Evolutionary conservation across 208 protist genomes (phyloP), one percentile per base, ranked within the genome.

Genomic region (Acanthamoeba castellanii): DNA sequence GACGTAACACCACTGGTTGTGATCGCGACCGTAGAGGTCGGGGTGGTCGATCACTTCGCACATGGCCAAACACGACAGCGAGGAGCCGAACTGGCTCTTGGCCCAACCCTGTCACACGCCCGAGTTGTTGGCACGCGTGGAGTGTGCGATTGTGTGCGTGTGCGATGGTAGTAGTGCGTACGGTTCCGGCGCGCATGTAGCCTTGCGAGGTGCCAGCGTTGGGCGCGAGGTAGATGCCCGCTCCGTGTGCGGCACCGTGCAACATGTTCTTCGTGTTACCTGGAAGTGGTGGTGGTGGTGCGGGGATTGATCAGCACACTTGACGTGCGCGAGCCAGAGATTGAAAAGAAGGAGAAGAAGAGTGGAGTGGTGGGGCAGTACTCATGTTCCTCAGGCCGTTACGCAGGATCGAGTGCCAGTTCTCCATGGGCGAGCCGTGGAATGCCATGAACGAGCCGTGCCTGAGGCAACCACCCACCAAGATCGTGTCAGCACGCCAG

Each of bases 371-470:
- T 11, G 14, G 50, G 14, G 50, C 5, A 8, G 57, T 37, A 92
- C 85, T 92, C 85, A 92, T 92, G 85, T 97, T 97, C 8, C 66
- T 27, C 45, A 97, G 66, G 27, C 96, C 96, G 30, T 95, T 95
- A n/a, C 96, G 82, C 32, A 97, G 87, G 37, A 91, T 95, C 32
- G 85, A 59, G 57, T 97, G 96, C 96, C 96, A 97, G 89, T 97
- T 97, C 68, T 96, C 90, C 32, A 96, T 92, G 30, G 87, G 68
- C 66, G 91, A 96, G 32, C 96, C 96, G 92, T 97, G 96, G 55
- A 96, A 97, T 2, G 96, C 96, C 18, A 96, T 94, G 52, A 94
- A 92, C 3, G 88, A 93, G 18, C 96, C 96, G 61, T 97, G 93
- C 78, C 78, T 87, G 32, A 25, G 20, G 11, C 20, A 16, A 16